Evolutionary conservation across 345 rosid species (phyloP).

Genomic region (Salix viminalis): DNA sequence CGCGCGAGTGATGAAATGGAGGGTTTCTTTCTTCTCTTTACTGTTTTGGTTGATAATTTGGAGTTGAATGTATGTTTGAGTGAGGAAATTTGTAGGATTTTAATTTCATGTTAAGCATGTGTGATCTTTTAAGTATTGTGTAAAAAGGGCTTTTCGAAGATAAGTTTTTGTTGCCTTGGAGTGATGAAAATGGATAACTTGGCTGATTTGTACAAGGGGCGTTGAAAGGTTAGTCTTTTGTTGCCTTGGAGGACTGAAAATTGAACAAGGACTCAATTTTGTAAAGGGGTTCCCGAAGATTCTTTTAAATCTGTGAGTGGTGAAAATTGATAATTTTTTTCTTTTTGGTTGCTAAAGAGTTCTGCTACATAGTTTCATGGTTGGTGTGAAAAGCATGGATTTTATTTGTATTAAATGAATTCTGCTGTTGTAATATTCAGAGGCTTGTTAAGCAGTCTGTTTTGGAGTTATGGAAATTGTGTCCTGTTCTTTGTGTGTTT

Average conservation of each 20-base stretch:
- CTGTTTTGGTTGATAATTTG: neutral
- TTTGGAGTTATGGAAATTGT: neutral
- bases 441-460: neutral
- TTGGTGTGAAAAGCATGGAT: neutral
- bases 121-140: neutral
- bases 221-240: neutral
- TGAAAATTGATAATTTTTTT: neutral
- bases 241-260: neutral
- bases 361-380: neutral
- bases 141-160: neutral
- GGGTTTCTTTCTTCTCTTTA: neutral
- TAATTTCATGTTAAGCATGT: neutral
- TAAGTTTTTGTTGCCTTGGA: neutral
- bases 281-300: neutral
- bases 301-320: neutral
- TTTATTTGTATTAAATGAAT: neutral
- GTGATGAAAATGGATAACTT: neutral
- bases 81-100: neutral
- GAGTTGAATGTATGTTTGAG: neutral
- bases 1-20: neutral
- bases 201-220: neutral
- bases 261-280: neutral
- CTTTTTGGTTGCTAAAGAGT: neutral
- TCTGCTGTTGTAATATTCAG: neutral
- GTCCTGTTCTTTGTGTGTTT: constrained; percentile 4